Base-by-base conservation (phyloP, 331 rosid genomes). In the Pyracantha coccinea region DNA sequence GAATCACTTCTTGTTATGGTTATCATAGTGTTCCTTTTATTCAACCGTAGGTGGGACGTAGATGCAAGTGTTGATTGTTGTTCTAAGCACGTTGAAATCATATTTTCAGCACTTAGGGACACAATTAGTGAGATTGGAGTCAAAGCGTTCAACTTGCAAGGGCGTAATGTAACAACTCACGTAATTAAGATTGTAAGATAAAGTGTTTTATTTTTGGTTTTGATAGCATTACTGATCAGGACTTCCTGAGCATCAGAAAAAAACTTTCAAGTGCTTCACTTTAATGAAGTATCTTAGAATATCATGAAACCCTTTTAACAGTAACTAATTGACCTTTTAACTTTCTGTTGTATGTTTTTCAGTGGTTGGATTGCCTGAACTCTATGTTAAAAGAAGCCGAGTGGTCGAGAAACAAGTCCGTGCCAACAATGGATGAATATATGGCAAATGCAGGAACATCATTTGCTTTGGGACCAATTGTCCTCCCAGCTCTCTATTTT, bases 331-430 rank as follows among this genome's bases (percentile, higher is more conserved):
- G 50, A 57, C 47, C 11, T 3, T 41, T 41, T 41, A 41, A 11
- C 15, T 41, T 11, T 41, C 47, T 41, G 47, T 3, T 11, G 47
- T 41, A 12, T 41, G 47, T 73, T 77, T 80, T 78, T 41, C 88
- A 93, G 97, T 93, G 98, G 98, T 66, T 89, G 79, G 76, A 85
- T 79, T 72, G 90, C 87, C 77, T 93, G 21, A 82, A 71, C 64
- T 88, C 96, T n/a, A 85, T 88, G 97, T 75, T 73, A 79, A 84
- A 52, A 77, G 98, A 93, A 90, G 86, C 95, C 29, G 84, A 85
- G 80, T 93, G 96, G 95, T 21, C 50, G 71, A 82, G 70, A 77
- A 53, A 85, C 82, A 83, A 88, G 65, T 53, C 78, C 2, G 81
- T 74, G 60, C 98, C 97, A 69, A 71, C 87, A 45, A 66, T 87